These are phyloP conservation scores for Populus tomentosa DNA, from an alignment of 441 rosid genomes.

Conservation along the genomic window DNA sequence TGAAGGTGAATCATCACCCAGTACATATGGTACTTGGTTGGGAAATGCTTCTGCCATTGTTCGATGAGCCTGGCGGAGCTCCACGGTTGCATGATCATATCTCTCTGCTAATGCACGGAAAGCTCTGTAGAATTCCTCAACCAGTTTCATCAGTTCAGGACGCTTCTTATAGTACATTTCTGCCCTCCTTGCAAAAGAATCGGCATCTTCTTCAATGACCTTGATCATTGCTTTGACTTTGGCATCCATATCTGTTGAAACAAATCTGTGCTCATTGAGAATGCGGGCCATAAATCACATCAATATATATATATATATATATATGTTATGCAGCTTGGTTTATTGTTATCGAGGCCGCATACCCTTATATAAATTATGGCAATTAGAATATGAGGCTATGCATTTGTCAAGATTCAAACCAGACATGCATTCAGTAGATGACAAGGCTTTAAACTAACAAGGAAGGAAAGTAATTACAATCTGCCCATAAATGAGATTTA, in stretches of 20 bases:
- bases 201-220: constrained; percentile 98
- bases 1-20: constrained; percentile 61
- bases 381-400: neutral
- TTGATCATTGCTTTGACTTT: constrained; percentile 96
- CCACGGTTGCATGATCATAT: constrained; percentile 93
- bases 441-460: no score
- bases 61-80: constrained; percentile 88
- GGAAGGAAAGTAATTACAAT: neutral
- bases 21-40: constrained; percentile 62
- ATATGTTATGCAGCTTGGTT: neutral
- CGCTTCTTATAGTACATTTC: constrained; percentile 98
- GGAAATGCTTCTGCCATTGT: constrained; percentile 96
- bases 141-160: constrained; percentile 93
- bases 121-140: constrained; percentile 31
- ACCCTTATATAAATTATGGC: neutral
- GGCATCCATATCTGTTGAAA: constrained; percentile 72
- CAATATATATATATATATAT: no score
- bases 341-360: neutral
- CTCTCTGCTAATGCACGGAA: constrained; percentile 95
- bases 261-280: neutral
- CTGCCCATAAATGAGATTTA: neutral
- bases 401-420: neutral
- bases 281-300: neutral
- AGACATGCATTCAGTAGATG: neutral
- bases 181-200: constrained; percentile 97